These are phyloP conservation scores for Sugiyamaella novakii DNA, from an alignment of 1,139 yeast genomes.

Conservation along the genomic window DNA sequence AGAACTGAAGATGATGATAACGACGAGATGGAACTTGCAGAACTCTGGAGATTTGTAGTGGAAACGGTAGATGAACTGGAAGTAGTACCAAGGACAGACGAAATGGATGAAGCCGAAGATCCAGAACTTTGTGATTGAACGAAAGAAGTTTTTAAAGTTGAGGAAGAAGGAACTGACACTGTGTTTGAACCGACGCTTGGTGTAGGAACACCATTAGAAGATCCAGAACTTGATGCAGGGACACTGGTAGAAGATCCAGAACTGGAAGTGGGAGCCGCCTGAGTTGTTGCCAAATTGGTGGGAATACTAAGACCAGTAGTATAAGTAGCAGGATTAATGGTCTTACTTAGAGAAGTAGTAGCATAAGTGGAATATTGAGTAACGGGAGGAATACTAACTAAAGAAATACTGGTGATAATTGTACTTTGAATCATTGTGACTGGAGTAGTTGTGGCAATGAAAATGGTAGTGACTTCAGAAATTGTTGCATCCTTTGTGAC, in stretches of 20 bases:
- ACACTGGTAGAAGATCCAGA: neutral
- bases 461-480: constrained; percentile 37
- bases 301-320: constrained; percentile 27
- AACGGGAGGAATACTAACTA: constrained; percentile 38
- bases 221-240: neutral
- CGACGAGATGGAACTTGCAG: constrained; percentile 16
- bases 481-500: constrained; percentile 38
- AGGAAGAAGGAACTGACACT: neutral
- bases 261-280: neutral
- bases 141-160: constrained; percentile 18
- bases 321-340: constrained; percentile 35
- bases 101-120: constrained; percentile 19
- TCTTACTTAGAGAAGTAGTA: constrained; percentile 31
- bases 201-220: neutral
- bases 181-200: neutral
- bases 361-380: constrained; percentile 34
- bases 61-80: constrained; percentile 19
- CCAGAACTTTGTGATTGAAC: constrained; percentile 16
- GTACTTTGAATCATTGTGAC: constrained; percentile 34
- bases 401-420: constrained; percentile 35
- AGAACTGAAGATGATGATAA: constrained; percentile 24
- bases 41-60: constrained; percentile 20
- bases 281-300: neutral
- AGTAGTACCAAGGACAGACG: constrained; percentile 22
- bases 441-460: constrained; percentile 35